Evolutionary conservation across 345 rosid species (phyloP), one percentile per base, ranked within the genome.

Genomic region (Rubroshorea leprosula): DNA sequence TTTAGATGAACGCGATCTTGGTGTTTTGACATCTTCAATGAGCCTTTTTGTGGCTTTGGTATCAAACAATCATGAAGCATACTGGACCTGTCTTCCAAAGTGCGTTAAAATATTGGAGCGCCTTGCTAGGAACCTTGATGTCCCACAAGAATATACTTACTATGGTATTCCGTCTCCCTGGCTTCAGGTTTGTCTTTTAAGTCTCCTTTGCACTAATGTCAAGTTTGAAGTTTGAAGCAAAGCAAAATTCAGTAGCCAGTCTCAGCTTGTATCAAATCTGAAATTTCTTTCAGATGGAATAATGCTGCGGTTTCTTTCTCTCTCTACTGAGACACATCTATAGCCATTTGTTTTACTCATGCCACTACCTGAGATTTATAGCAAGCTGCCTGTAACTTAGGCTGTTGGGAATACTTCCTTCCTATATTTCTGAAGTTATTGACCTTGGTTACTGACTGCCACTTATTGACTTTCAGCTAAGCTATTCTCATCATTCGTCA

Each of bases 151-250:
- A 65, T 94, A 94, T 76, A 94, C 97, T 58, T 94, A 94, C 74
- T 94, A 94, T 76, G 97, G 99, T 55, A 94, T 94, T 68, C 97
- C 99, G 55, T 82, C 99, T 67, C 99, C 99, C 18, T 94, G 99
- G 99, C 96, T 94, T 67, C 99, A 94, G 99, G 99, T 89, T 54
- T 75, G 76, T 67, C 38, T 27, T 21, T 52, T 47, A 65, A 26
- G n/a, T 35, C 41, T 35, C 41, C 31, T 8, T 27, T 27, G 4
- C 31, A 27, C 8, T 4, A 3, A 27, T 27, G 31, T 3, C 4
- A 27, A 35, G 41, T 6, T 35, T 35, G 6, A 35, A 35, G 1
- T 8, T 13, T 35, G 41, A 35, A 13, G 12, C 41, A 35, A 35
- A 35, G 41, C 9, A 8, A 3, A 13, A 35, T 35, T 35, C 12